A percentile compares a stretch with the other conserved stretches of the same genome.
Evolutionary conservation across 176 grass and related monocot genomes (phyloP).

Genomic region (Oropetium thomaeum): DNA sequence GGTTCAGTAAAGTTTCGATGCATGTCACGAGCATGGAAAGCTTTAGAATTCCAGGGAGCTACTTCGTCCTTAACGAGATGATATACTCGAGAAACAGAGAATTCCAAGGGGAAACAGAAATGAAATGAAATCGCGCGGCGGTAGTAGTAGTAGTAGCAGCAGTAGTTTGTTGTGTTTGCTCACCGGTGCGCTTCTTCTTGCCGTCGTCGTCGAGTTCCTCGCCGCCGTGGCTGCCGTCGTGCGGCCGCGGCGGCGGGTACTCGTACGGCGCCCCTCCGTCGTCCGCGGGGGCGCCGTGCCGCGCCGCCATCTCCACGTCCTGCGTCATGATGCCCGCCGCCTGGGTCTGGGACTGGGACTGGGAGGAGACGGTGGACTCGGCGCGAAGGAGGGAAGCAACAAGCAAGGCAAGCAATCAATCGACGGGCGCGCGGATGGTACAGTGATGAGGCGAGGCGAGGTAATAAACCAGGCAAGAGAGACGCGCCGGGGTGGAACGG

Average conservation of each 20-base stretch:
- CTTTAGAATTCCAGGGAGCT: too few species aligned
- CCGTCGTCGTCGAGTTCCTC: conserved; percentile 70
- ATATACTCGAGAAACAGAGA: too few species aligned
- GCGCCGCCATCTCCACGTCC: conserved; percentile 56
- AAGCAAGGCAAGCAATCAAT: too few species aligned
- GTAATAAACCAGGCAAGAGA: background rate
- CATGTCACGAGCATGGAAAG: too few species aligned
- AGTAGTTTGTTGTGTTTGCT: background rate
- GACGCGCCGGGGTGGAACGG: too few species aligned
- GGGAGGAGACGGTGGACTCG: background rate
- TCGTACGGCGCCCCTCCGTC: background rate
- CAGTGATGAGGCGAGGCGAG: background rate
- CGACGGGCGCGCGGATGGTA: background rate
- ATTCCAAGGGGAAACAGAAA: background rate
- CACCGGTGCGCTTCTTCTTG: conserved; percentile 58
- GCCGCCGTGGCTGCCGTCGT: background rate
- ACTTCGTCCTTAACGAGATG: too few species aligned
- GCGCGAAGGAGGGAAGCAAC: background rate
- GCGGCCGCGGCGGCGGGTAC: background rate
- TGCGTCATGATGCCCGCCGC: conserved; percentile 26
- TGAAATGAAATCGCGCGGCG: background rate
- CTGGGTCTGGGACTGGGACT: accelerated
- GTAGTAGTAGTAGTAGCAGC: too few species aligned
- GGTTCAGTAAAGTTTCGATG: too few species aligned
- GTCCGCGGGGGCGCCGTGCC: conserved; percentile 9